Evolutionary conservation across 768 basidiomycete species (phyloP).

Genomic region (Tricholomella constricta): DNA sequence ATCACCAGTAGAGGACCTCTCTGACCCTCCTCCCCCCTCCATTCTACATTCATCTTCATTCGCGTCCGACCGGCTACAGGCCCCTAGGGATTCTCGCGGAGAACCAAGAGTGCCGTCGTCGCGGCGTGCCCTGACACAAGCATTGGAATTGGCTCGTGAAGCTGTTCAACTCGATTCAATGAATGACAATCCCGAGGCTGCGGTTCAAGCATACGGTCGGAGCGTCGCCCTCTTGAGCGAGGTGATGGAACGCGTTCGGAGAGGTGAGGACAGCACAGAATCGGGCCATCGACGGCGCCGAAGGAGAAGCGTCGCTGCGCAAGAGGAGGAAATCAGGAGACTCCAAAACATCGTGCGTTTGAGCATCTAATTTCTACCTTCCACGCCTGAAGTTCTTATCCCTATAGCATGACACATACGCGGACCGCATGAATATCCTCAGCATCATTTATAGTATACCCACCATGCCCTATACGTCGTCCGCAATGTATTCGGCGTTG

Average conservation of each 20-base stretch:
- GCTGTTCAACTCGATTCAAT: constrained; percentile 87
- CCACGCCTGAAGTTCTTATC: constrained; percentile 9
- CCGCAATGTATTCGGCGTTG: constrained; percentile 45
- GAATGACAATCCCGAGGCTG: constrained; percentile 86
- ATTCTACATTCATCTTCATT: constrained; percentile 45
- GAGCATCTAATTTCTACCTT: constrained; percentile 4
- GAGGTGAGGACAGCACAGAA: constrained; percentile 81
- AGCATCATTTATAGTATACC: constrained; percentile 89
- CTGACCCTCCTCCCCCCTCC: constrained; percentile 59
- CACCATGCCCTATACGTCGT: constrained; percentile 65
- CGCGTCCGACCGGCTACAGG: constrained; percentile 44
- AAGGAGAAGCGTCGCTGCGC: constrained; percentile 81
- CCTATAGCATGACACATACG: constrained; percentile 88
- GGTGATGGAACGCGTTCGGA: constrained; percentile 89
- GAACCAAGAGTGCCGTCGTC: constrained; percentile 72
- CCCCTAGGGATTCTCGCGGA: constrained; percentile 44
- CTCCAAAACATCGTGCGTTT: constrained; percentile 82
- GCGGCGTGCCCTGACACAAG: constrained; percentile 81
- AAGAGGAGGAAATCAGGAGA: constrained; percentile 86
- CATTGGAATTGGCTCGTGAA: constrained; percentile 85
- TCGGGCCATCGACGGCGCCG: constrained; percentile 52
- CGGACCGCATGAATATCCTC: constrained; percentile 91
- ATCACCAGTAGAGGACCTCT: constrained; percentile 50
- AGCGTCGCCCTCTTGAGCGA: constrained; percentile 86
- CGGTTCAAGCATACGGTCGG: constrained; percentile 85